phyloP scores from a whole-genome alignment of 768 basidiomycete species.

The Rhodotorula graminis region DNA sequence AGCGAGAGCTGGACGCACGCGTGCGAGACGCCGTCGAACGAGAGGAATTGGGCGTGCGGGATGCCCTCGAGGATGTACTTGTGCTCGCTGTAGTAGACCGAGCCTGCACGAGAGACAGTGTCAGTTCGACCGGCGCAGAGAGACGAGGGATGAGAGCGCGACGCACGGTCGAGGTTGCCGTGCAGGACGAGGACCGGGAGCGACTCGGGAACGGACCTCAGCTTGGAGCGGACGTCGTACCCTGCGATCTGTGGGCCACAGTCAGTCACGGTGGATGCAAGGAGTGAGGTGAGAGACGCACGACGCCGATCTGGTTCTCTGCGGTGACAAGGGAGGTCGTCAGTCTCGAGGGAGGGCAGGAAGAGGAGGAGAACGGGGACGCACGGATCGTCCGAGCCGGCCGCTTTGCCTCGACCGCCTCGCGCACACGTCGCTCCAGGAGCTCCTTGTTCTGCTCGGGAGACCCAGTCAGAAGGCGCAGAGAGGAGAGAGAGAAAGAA shows the following conservation, averaged over 20 bases:
- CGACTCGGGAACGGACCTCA: slow-evolving; percentile 3
- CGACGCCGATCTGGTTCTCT: slow-evolving; percentile 29
- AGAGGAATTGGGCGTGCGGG: slow-evolving; percentile 25
- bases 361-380: not conserved
- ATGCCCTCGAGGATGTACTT: slow-evolving; percentile 26
- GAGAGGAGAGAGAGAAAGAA: too few relatives aligned
- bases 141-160: not conserved
- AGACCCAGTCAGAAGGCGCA: too few relatives aligned
- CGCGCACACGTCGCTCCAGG: slow-evolving; percentile 13
- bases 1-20: not conserved
- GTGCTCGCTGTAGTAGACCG: slow-evolving; percentile 28
- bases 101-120: not conserved
- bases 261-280: too few relatives aligned
- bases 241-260: slow-evolving; percentile 15
- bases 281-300: not conserved
- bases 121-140: not conserved
- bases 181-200: slow-evolving; percentile 30
- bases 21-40: slow-evolving; percentile 31
- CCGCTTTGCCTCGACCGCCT: slow-evolving; percentile 16
- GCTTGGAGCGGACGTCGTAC: slow-evolving; percentile 29
- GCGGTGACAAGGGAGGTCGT: not conserved
- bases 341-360: not conserved
- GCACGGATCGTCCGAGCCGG: slow-evolving; percentile 20
- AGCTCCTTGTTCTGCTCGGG: slow-evolving; percentile 15
- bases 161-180: slow-evolving; percentile 31